Percentiles rank a stretch among this genome's conserved stretches.
Evolutionary conservation across 2,329 filamentous ascomycete species (phyloP).

Genomic region (Simplicillium sp.): DNA sequence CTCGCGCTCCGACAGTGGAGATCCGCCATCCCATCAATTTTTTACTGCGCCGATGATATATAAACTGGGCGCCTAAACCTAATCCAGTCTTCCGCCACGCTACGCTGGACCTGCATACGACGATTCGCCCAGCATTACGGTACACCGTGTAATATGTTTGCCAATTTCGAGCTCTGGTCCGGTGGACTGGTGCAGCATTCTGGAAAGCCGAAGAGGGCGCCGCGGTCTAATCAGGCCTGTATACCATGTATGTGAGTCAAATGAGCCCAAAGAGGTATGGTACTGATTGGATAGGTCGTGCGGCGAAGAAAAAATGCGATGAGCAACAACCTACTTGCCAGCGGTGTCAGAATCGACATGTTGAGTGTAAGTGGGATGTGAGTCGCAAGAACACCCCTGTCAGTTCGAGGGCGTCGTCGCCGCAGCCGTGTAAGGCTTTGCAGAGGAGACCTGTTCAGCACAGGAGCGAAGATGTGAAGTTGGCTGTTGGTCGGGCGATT

Average conservation of each 20-base stretch:
- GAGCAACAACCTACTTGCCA: neutral
- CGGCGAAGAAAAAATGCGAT: slow-evolving; percentile 1
- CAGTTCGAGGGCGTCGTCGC: no score
- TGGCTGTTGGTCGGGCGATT: no score
- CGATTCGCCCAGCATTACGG: no score
- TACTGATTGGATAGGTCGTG: neutral
- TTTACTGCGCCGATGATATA: no score
- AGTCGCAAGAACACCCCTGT: no score
- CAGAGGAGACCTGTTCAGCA: neutral
- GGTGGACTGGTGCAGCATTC: neutral
- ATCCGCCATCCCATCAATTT: no score
- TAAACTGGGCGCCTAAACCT: no score
- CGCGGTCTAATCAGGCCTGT: neutral
- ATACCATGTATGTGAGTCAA: neutral
- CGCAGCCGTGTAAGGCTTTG: no score
- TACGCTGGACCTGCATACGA: no score
- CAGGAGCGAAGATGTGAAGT: no score
- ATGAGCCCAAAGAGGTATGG: neutral
- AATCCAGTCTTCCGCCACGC: no score
- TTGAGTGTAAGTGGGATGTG: neutral
- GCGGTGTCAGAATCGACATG: neutral
- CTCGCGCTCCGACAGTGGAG: no score
- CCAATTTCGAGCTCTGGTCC: slow-evolving; percentile 1
- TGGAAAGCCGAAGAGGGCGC: neutral
- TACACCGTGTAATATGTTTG: slow-evolving; percentile 1